Percentiles rank a stretch among this genome's conserved stretches.
Evolutionary conservation across 1,284 basidiomycete genomes (phyloP).

Genomic region (Amylostereum chailletii): DNA sequence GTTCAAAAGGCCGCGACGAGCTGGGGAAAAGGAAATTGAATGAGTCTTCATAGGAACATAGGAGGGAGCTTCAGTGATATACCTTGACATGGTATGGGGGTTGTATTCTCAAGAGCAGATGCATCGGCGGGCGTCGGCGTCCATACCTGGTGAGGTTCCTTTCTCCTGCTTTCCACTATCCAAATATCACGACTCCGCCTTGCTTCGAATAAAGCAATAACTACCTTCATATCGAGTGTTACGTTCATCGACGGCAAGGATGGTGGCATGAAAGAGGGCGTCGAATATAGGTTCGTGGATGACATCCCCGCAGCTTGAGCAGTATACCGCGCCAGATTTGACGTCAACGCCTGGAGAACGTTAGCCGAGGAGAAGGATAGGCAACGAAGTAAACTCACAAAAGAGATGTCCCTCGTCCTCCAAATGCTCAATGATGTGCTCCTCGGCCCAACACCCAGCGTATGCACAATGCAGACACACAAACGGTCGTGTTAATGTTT

Average conservation of each 20-base stretch:
- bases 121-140: slow-evolving; percentile 28
- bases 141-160: slow-evolving; percentile 41
- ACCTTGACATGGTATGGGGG: slow-evolving; percentile 59
- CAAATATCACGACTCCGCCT: not conserved
- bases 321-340: slow-evolving; percentile 49
- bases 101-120: slow-evolving; percentile 24
- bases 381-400: slow-evolving; percentile 40
- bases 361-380: slow-evolving; percentile 2
- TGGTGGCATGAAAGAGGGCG: slow-evolving; percentile 25
- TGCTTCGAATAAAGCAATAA: not conserved
- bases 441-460: slow-evolving; percentile 62
- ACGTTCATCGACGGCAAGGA: slow-evolving; percentile 41
- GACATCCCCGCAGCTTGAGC: slow-evolving; percentile 50
- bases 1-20: slow-evolving; percentile 82
- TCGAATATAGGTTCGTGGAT: slow-evolving; percentile 41
- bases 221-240: slow-evolving; percentile 38
- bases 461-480: slow-evolving; percentile 74
- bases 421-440: slow-evolving; percentile 50
- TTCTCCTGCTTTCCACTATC: slow-evolving; percentile 28
- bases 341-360: slow-evolving; percentile 42
- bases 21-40: slow-evolving; percentile 25
- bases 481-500: slow-evolving; percentile 61
- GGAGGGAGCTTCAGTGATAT: slow-evolving; percentile 8
- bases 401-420: slow-evolving; percentile 52
- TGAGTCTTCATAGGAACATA: not conserved